Percentiles rank a stretch among this genome's conserved stretches.
These are phyloP conservation scores for Sarcodon aspratus DNA, from an alignment of 768 basidiomycete species.

Conservation along the genomic window DNA sequence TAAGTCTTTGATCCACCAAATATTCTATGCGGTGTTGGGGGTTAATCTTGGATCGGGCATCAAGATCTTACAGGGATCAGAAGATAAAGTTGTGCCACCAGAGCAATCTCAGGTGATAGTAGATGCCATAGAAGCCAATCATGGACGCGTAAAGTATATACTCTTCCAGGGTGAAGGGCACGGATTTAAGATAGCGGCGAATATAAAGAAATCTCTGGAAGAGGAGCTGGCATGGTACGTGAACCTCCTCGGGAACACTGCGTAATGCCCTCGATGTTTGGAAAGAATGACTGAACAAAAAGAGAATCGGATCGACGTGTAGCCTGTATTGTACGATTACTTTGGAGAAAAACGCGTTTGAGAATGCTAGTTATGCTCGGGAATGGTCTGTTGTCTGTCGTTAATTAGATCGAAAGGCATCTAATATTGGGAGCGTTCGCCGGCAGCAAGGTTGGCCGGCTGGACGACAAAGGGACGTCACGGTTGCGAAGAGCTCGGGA, in stretches of 20 bases:
- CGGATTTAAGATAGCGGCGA: conserved; percentile 47
- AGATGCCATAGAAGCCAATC: conserved; percentile 34
- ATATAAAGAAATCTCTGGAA: conserved; percentile 40
- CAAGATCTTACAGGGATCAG: conserved; percentile 59
- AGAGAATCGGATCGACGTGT: too few relatives aligned
- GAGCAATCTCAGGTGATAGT: conserved; percentile 52
- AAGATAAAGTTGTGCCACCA: conserved; percentile 56
- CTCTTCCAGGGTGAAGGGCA: conserved; percentile 58
- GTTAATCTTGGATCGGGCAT: neutral
- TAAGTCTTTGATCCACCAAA: conserved; percentile 20
- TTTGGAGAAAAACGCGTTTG: too few relatives aligned
- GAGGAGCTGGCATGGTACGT: conserved; percentile 44
- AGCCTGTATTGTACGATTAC: too few relatives aligned
- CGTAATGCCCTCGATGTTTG: neutral
- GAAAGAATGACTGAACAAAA: too few relatives aligned
- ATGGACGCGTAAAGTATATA: conserved; percentile 46
- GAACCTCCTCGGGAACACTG: conserved; percentile 20
- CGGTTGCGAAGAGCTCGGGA: too few relatives aligned
- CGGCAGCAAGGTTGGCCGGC: too few relatives aligned
- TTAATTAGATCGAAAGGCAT: too few relatives aligned
- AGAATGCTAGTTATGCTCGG: too few relatives aligned
- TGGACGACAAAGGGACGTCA: too few relatives aligned
- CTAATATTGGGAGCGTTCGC: too few relatives aligned
- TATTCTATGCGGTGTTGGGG: neutral
- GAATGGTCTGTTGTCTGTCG: too few relatives aligned